Evolutionary conservation across 1,284 basidiomycete species (phyloP), one percentile per base, ranked within the genome.

Genomic region (Xerocomus nothofagi): DNA sequence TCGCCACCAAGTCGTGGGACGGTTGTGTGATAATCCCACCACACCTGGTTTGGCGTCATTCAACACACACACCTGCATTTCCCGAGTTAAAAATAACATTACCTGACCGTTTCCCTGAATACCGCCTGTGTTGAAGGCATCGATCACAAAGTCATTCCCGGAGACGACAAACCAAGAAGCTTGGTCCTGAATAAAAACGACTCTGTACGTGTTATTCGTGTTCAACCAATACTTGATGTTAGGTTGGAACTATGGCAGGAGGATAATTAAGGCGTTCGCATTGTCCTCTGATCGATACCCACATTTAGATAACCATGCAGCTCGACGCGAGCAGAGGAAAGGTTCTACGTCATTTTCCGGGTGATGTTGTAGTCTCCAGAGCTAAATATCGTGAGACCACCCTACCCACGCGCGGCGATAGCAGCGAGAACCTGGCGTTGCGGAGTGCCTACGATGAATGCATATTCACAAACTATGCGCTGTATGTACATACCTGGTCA

Each of bases 141-240:
- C 77, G 53, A 86, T 72, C 15, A 73, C 70, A 57, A 84, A 86
- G 68, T 84, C 72, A 27, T 68, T 62, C 2, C 83, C 83, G 1
- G 78, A 79, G 37, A 86, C 68, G 47, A 86, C 78, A 58, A 84
- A 85, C 76, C 81, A 84, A 14, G 84, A 81, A 4, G 81, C 78
- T 69, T 85, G 84, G 56, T 72, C 77, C 65, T 82, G 80, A 49
- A 82, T 81, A 65, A 81, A 82, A 27, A 82, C 78, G 20, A 83
- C 79, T 7, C 78, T 74, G 61, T 81, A 82, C 2, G 81, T 83
- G 59, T 77, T 80, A 44, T 38, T 21, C 10, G 20, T 5, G 20
- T 45, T 30, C 26, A 45, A 30, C 44, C 32, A 30, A 17, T 45
- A 17, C 18, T n/a, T 26, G 15, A 38, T 45, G 10, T 38, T 27